Conservation (phyloP, 805 yeast genomes). For the Candida insectorum region DNA sequence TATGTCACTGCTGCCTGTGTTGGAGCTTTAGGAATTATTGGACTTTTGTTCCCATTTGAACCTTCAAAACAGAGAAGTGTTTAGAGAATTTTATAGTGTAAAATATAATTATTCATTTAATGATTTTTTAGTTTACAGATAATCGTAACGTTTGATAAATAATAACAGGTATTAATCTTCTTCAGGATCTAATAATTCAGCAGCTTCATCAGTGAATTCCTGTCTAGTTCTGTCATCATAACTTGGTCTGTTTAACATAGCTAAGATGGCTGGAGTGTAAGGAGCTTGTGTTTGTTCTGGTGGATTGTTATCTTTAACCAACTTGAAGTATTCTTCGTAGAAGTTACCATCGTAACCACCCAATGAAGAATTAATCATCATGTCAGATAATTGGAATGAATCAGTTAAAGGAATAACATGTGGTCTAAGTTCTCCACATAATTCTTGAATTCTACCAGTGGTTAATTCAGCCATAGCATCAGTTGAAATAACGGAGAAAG, state of each 20-base stretch:
- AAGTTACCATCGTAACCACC: constrained; percentile 43
- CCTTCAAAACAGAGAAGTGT: constrained; percentile 27
- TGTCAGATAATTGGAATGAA: constrained; percentile 42
- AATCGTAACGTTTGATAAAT: no score
- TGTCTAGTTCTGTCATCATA: constrained; percentile 37
- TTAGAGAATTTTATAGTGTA: no score
- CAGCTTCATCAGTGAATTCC: constrained; percentile 36
- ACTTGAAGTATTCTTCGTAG: constrained; percentile 40
- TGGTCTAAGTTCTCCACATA: constrained; percentile 37
- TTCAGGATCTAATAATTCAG: constrained; percentile 22
- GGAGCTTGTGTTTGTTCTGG: constrained; percentile 38
- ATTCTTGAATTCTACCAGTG: constrained; percentile 25
- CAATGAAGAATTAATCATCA: constrained; percentile 41
- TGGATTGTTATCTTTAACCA: constrained; percentile 33
- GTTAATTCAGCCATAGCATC: constrained; percentile 27
- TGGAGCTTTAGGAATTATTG: constrained; percentile 29
- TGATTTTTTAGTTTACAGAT: no score
- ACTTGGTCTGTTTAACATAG: constrained; percentile 38
- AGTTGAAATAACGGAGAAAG: constrained; percentile 28
- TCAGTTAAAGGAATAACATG: constrained; percentile 41
- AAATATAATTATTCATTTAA: no score
- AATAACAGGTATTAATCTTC: constrained; percentile 12
- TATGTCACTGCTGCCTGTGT: constrained; percentile 35
- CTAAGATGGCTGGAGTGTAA: constrained; percentile 32
- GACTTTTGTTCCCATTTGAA: constrained; percentile 32